These are phyloP conservation scores for Candida dubliniensis DNA, from an alignment of 1,139 yeast species.

Conservation along the genomic window DNA sequence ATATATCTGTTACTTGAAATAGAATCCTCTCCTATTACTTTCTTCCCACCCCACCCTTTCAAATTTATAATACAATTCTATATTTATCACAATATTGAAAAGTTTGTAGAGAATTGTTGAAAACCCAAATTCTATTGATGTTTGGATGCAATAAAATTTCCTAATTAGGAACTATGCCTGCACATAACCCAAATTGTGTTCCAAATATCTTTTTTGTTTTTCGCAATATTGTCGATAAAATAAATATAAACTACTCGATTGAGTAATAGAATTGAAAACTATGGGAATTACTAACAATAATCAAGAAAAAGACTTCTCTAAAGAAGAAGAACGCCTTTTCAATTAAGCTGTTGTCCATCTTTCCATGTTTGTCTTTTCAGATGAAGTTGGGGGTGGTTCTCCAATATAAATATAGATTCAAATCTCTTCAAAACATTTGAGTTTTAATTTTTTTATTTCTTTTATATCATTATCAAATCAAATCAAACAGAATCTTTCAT, in stretches of 20 bases:
- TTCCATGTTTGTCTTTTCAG: neutral
- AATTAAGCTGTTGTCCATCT: neutral
- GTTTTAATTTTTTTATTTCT: neutral
- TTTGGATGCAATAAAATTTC: conserved; percentile 12
- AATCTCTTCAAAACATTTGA: neutral
- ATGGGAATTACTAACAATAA: neutral
- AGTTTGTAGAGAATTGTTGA: too few species aligned
- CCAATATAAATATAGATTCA: neutral
- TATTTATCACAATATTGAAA: too few species aligned
- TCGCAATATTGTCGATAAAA: conserved; percentile 2
- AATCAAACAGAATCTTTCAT: neutral
- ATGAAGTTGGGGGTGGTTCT: neutral
- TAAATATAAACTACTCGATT: neutral
- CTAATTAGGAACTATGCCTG: conserved; percentile 12
- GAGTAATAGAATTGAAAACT: conserved; percentile 1
- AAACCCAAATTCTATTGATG: neutral
- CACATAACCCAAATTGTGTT: neutral
- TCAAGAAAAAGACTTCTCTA: too few species aligned
- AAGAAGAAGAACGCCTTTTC: neutral
- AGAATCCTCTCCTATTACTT: too few species aligned
- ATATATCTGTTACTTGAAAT: too few species aligned
- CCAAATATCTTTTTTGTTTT: conserved; percentile 1
- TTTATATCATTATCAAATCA: conserved; percentile 6
- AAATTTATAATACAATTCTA: too few species aligned
- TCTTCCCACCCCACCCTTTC: too few species aligned